Conservation (phyloP, 805 yeast genomes). For the Spencermartinsiella europaea region DNA sequence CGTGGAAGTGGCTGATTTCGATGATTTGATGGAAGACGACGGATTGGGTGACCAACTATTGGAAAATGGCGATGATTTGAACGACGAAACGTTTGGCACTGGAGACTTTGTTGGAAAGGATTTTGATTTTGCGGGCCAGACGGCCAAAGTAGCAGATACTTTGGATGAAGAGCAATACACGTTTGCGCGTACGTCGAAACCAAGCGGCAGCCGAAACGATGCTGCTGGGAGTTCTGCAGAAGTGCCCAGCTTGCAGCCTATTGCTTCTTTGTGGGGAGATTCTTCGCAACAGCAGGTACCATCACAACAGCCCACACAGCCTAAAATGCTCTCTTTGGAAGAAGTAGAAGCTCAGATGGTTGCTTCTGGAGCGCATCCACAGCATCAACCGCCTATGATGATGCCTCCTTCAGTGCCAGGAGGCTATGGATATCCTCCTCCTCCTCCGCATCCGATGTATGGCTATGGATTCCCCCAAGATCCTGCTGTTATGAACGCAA, state of each 20-base stretch:
- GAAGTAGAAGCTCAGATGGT: slow-evolving; percentile 75
- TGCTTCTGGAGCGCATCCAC: slow-evolving; percentile 35
- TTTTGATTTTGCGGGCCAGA: slow-evolving; percentile 53
- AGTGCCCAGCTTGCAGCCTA: slow-evolving; percentile 47
- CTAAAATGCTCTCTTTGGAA: slow-evolving; percentile 63
- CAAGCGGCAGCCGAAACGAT: slow-evolving; percentile 29
- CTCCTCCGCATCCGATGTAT: slow-evolving; percentile 21
- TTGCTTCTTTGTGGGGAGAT: slow-evolving; percentile 66
- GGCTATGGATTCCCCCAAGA: slow-evolving; percentile 7
- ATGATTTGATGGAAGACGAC: slow-evolving; percentile 67
- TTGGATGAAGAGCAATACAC: slow-evolving; percentile 26
- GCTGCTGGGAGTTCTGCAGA: not conserved
- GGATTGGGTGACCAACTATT: slow-evolving; percentile 63
- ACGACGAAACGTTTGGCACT: slow-evolving; percentile 74
- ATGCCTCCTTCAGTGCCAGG: slow-evolving; percentile 1
- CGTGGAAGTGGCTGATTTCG: slow-evolving; percentile 53
- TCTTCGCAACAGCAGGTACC: slow-evolving; percentile 23
- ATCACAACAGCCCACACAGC: slow-evolving; percentile 13
- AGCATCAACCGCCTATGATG: slow-evolving; percentile 10
- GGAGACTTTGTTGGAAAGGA: slow-evolving; percentile 50
- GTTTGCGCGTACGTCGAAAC: slow-evolving; percentile 29
- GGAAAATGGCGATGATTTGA: slow-evolving; percentile 72
- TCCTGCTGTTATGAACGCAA: slow-evolving; percentile 11
- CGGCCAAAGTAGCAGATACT: slow-evolving; percentile 28
- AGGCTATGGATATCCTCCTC: slow-evolving; percentile 9